These are phyloP conservation scores for Cerrena zonata DNA, from an alignment of 1,284 basidiomycete genomes.

Conservation along the genomic window DNA sequence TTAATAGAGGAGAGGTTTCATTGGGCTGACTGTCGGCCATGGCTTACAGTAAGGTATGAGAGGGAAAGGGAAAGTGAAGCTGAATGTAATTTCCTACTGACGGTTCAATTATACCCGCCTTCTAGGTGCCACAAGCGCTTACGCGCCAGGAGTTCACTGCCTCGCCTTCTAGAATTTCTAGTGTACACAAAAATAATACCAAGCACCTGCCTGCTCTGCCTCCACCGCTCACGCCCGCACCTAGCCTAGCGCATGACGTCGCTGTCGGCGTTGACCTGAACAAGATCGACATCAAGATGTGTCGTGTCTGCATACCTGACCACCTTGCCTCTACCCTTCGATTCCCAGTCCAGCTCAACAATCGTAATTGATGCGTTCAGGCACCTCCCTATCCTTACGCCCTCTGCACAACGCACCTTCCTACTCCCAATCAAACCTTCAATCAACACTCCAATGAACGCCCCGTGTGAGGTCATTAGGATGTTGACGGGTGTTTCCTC, in stretches of 20 bases:
- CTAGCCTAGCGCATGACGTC: neutral
- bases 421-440: slow-evolving; percentile 38
- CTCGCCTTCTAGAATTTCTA: neutral
- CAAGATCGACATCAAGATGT: slow-evolving; percentile 41
- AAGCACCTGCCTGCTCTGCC: neutral
- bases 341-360: slow-evolving; percentile 42
- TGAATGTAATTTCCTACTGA: neutral
- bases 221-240: neutral
- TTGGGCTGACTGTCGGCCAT: slow-evolving; percentile 5
- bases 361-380: slow-evolving; percentile 58
- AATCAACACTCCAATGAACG: slow-evolving; percentile 51
- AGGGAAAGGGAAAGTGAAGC: slow-evolving; percentile 1
- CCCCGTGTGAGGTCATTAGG: slow-evolving; percentile 64
- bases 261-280: slow-evolving; percentile 47
- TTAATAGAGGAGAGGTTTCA: slow-evolving; percentile 41
- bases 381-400: slow-evolving; percentile 39
- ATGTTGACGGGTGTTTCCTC: slow-evolving; percentile 33
- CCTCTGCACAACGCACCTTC: slow-evolving; percentile 33
- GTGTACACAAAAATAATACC: neutral
- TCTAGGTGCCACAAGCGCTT: neutral
- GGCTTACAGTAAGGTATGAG: slow-evolving; percentile 22
- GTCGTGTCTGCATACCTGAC: slow-evolving; percentile 48
- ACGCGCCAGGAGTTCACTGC: slow-evolving; percentile 2
- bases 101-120: too few species aligned
- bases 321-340: slow-evolving; percentile 41